phyloP scores from a whole-genome alignment of 2,329 filamentous ascomycete species.

The Microdochium bolleyi region DNA sequence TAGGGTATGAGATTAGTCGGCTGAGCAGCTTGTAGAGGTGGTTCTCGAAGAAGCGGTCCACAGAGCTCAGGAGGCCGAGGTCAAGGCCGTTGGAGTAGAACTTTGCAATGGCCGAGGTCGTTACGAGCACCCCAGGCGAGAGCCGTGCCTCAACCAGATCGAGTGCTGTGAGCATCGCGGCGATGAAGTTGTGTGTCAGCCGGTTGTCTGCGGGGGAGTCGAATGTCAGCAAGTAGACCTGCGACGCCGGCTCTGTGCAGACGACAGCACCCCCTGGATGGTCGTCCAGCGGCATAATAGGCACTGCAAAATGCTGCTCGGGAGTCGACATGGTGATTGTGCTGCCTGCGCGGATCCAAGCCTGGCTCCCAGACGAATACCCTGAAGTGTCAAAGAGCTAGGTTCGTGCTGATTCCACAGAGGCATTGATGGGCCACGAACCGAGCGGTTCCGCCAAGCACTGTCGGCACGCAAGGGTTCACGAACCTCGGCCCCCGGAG shows the following conservation, averaged over 20 bases:
- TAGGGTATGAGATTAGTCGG: conserved; percentile 63
- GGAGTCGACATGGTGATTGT: conserved; percentile 14
- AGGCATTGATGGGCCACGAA: no score
- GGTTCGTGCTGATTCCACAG: no score
- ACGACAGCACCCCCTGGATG: conserved; percentile 50
- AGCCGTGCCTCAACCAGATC: conserved; percentile 66
- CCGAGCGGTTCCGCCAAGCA: no score
- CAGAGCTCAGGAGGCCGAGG: conserved; percentile 54
- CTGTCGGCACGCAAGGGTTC: no score
- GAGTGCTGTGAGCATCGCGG: conserved; percentile 60
- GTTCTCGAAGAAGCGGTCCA: conserved; percentile 52
- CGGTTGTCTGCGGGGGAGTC: conserved; percentile 68
- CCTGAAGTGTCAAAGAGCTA: no score
- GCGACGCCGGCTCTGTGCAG: conserved; percentile 50
- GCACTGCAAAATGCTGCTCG: conserved; percentile 48
- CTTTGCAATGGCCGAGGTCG: conserved; percentile 66
- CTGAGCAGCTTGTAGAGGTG: conserved; percentile 58
- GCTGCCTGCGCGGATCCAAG: no score
- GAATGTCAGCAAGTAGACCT: conserved; percentile 68
- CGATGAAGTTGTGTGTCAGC: conserved; percentile 60
- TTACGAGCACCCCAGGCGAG: conserved; percentile 64
- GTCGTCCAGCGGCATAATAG: conserved; percentile 35
- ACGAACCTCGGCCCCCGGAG: no score
- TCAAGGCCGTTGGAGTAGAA: conserved; percentile 85
- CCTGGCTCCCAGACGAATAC: no score